phyloP scores from a whole-genome alignment of 805 yeast genomes.

The Schizosaccharomyces japonicus region DNA sequence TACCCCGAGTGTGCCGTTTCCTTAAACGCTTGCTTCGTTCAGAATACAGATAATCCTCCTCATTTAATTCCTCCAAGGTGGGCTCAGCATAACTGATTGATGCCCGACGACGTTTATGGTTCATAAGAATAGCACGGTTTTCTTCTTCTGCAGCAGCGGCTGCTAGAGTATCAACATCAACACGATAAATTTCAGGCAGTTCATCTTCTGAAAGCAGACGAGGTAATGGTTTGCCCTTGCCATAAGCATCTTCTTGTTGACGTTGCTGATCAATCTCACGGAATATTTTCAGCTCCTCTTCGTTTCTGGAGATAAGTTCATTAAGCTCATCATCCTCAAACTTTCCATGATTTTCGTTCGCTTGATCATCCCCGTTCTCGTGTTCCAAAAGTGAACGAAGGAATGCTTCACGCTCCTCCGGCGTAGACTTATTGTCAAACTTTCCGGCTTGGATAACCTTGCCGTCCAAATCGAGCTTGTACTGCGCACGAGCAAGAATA shows the following conservation, averaged over 20 bases:
- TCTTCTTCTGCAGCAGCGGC: not conserved
- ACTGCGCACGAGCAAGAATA: constrained; percentile 79
- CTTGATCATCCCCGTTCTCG: constrained; percentile 44
- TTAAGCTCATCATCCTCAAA: constrained; percentile 68
- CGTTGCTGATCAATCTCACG: constrained; percentile 37
- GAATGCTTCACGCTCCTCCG: constrained; percentile 91
- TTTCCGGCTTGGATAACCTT: constrained; percentile 97
- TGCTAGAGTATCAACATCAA: not conserved
- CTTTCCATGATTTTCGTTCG: constrained; percentile 33
- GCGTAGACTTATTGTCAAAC: constrained; percentile 84
- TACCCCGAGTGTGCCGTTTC: not conserved
- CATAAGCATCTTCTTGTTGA: constrained; percentile 19
- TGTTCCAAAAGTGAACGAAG: constrained; percentile 64
- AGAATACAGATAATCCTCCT: not conserved
- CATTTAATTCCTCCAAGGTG: not conserved
- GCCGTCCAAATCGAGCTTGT: constrained; percentile 85
- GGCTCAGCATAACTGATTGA: not conserved
- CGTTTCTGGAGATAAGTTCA: constrained; percentile 62
- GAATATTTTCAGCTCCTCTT: constrained; percentile 41
- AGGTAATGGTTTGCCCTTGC: constrained; percentile 16
- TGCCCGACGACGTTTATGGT: not conserved
- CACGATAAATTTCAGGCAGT: constrained; percentile 46
- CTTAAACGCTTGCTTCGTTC: not conserved
- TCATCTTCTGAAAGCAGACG: constrained; percentile 48
- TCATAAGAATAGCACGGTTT: not conserved